Base-by-base conservation (phyloP, 441 rosid genomes). In the California macrophylla region DNA sequence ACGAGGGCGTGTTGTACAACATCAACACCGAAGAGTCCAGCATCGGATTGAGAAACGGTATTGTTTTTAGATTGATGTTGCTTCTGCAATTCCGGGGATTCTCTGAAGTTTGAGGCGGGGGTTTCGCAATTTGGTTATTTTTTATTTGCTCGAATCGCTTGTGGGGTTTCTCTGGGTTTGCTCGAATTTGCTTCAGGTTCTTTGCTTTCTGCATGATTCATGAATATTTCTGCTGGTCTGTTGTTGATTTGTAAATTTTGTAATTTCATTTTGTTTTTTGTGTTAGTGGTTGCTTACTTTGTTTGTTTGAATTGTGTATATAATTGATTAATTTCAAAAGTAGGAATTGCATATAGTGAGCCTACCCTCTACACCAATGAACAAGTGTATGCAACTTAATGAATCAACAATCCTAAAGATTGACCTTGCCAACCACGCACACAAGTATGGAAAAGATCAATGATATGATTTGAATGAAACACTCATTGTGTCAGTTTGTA, bases 11-110 rank as follows among this genome's bases (percentile, higher is more conserved):
- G 76, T 89, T 92, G 6, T 89, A 83, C 83, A 89, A 89, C 69
- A 92, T 92, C 79, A 87, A 88, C 81, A 85, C 96, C 4, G 92
- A 92, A 16, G 97, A 89, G 77, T 92, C 97, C 80, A 88, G 92
- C 74, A 92, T 92, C 71, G 98, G 98, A 54, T 76, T 92, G 65
- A 87, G 82, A 81, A 90, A 85, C 73, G 98, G 98, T 92, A 54
- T 20, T 6, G 61, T 13, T 54, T n/a, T 54, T 54, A 15, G 61
- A 8, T 20, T 21, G 2, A 3, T 54, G 13, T 9, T 54, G 61
- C n/a, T 54, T 20, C 26, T 21, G 61, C 26, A n/a, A 47, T 47
- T 47, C 16, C 18, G 54, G 54, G 0, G 54, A n/a, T 50, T 18
- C 18, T 45, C 42, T 15, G 16, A 4, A 45, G 54, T 45, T 45